Evolutionary conservation across 257 asterid genomes (phyloP).

Genomic region (Gentiana dahurica): DNA sequence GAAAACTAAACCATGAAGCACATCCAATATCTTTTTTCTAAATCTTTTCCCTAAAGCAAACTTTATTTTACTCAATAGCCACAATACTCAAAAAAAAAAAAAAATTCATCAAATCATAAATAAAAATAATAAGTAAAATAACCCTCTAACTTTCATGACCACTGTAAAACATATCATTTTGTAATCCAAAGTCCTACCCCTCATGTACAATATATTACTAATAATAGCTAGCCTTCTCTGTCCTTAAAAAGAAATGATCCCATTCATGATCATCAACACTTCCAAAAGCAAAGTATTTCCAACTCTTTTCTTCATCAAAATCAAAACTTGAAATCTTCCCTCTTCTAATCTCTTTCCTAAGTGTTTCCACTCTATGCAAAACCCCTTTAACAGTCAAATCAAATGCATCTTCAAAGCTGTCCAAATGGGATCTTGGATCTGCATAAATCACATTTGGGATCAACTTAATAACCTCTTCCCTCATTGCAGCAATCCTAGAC

Average conservation of each 20-base stretch:
- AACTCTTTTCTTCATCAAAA: conserved; percentile 57
- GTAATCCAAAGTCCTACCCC: too few species aligned
- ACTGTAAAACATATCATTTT: too few species aligned
- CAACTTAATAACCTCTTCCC: conserved; percentile 58
- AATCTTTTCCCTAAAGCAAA: too few species aligned
- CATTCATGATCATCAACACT: conserved; percentile 46
- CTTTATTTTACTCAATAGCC: too few species aligned
- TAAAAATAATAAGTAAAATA: too few species aligned
- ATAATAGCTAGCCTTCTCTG: conserved; percentile 10
- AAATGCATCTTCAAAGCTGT: conserved; percentile 59
- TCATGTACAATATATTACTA: too few species aligned
- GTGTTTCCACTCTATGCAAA: conserved; percentile 27
- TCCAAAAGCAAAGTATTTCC: conserved; percentile 76
- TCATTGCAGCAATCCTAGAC: conserved; percentile 42
- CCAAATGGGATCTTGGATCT: conserved; percentile 43
- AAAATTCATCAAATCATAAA: too few species aligned
- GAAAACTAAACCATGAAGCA: too few species aligned
- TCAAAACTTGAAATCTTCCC: conserved; percentile 26
- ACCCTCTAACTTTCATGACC: too few species aligned
- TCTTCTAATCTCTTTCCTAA: conserved; percentile 36
- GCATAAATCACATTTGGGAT: conserved; percentile 67
- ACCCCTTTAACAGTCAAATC: conserved; percentile 56
- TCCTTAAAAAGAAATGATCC: conserved; percentile 60
- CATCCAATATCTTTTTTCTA: too few species aligned
- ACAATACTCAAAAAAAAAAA: too few species aligned